Evolutionary conservation across 2,329 filamentous ascomycete species (phyloP).

Genomic region (Hymenoscyphus infarciens): DNA sequence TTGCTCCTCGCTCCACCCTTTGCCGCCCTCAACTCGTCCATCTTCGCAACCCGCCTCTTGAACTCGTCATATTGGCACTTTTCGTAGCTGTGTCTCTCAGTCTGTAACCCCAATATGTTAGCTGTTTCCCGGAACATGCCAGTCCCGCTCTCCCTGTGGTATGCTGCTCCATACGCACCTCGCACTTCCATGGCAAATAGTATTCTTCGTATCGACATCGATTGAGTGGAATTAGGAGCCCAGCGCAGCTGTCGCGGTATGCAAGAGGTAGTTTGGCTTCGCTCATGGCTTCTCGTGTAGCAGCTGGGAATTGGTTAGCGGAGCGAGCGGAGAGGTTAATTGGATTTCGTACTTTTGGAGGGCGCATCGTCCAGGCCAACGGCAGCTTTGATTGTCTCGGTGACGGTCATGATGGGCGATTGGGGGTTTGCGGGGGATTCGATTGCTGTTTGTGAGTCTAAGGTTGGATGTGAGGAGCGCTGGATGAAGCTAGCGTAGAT

Average conservation of each 20-base stretch:
- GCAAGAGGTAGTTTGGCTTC: constrained; percentile 81
- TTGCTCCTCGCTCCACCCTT: constrained; percentile 86
- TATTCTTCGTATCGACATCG: constrained; percentile 87
- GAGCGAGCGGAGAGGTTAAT: constrained; percentile 6
- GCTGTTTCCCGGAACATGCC: background rate
- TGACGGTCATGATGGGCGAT: constrained; percentile 41
- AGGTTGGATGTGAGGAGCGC: background rate
- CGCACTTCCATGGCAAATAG: constrained; percentile 97
- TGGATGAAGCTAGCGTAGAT: background rate
- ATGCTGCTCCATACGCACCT: constrained; percentile 55
- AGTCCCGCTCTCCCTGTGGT: background rate
- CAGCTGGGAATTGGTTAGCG: constrained; percentile 49
- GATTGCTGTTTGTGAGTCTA: background rate
- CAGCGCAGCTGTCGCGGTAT: constrained; percentile 94
- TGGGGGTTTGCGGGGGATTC: constrained; percentile 3
- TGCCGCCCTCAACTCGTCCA: constrained; percentile 88
- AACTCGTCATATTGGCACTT: constrained; percentile 99
- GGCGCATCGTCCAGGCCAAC: constrained; percentile 41
- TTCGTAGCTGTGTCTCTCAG: constrained; percentile 96
- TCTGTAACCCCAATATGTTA: constrained; percentile 47
- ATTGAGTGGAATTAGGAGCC: constrained; percentile 93
- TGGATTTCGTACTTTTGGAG: constrained; percentile 25
- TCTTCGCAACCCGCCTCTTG: constrained; percentile 97
- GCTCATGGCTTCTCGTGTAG: constrained; percentile 89
- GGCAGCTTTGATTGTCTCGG: constrained; percentile 45